A percentile compares a stretch with the other conserved stretches of the same genome.
Evolutionary conservation across 257 asterid genomes (phyloP).

Genomic region (Cordia subcordata): DNA sequence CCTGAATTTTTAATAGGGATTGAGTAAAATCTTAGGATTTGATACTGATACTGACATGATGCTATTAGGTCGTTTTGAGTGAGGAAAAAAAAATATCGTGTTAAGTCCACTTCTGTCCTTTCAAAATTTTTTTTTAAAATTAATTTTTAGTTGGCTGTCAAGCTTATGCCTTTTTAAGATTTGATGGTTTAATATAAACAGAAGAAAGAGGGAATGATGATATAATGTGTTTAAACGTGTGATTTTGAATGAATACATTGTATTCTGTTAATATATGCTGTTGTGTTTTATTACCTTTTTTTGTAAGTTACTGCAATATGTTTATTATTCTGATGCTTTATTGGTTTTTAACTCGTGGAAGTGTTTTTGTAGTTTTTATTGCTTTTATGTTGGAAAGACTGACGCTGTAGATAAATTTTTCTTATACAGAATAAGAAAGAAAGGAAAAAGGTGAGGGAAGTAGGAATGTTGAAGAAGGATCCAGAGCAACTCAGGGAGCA

Average conservation of each 20-base stretch:
- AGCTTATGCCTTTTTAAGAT: not conserved
- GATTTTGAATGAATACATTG: too few relatives aligned
- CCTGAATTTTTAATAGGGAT: too few relatives aligned
- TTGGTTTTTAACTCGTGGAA: too few relatives aligned
- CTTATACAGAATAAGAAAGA: conserved; percentile 77
- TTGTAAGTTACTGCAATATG: not conserved
- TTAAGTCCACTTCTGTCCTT: too few relatives aligned
- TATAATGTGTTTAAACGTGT: not conserved
- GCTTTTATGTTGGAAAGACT: too few relatives aligned
- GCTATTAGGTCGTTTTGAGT: too few relatives aligned
- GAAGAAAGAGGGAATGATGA: not conserved
- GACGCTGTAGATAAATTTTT: not conserved
- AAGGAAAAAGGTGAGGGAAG: conserved; percentile 94
- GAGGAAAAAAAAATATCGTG: too few relatives aligned
- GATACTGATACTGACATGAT: too few relatives aligned
- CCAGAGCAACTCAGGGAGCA: conserved; percentile 77
- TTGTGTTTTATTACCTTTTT: not conserved
- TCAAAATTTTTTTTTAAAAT: too few relatives aligned
- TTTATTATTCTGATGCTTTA: too few relatives aligned
- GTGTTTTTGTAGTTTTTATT: not conserved
- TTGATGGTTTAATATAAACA: not conserved
- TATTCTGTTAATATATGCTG: not conserved
- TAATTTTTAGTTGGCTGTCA: not conserved
- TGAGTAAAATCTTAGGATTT: too few relatives aligned
- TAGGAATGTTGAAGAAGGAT: conserved; percentile 90